Evolutionary conservation across 768 basidiomycete species (phyloP), one percentile per base, ranked within the genome.

Genomic region (Arthromyces matolae): DNA sequence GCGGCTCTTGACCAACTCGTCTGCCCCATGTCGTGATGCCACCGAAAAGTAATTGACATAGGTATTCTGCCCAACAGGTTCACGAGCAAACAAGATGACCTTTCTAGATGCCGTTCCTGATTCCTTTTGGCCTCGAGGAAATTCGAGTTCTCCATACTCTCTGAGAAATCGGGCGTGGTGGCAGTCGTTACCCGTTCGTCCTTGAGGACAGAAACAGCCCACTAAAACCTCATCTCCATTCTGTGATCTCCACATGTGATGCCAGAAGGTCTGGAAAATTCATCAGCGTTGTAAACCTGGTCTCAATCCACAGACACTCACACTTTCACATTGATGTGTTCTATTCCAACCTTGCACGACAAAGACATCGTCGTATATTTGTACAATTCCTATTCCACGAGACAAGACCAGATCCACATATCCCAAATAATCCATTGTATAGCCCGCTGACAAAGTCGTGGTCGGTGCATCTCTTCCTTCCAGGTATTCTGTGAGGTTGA

Each of bases 261-360:
- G 31, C 41, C 48, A 49, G 4, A 13, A 33, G 18, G 14, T 7
- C 48, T 49, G n/a, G 5, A 8, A 2, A 3, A 36, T 32, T 3
- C 2, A 28, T 8, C 4, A 32, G 31, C 8, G n/a, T n/a, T 9
- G 8, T n/a, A 32, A 3, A n/a, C 34, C 16, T 8, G 2, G 2
- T 10, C 16, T 8, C 5, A 35, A 19, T 1, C 2, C 3, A 13
- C 12, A 35, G 3, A 1, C 16, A 13, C 41, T 22, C 37, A 49
- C 41, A 12, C n/a, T 43, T 4, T 16, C 25, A 35, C 31, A 25
- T 7, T 24, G 13, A 0, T 28, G 16, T 22, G 1, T 14, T 14
- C 6, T 23, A 32, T 49, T 25, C 35, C 48, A 49, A 3, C 42
- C 35, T 32, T 49, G 42, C 3, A 43, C 48, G 8, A 43, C 42